Percentiles rank a stretch among this genome's conserved stretches.
Conservation (phyloP, 2,329 filamentous ascomycete genomes). For the Hypoxylon sp. region DNA sequence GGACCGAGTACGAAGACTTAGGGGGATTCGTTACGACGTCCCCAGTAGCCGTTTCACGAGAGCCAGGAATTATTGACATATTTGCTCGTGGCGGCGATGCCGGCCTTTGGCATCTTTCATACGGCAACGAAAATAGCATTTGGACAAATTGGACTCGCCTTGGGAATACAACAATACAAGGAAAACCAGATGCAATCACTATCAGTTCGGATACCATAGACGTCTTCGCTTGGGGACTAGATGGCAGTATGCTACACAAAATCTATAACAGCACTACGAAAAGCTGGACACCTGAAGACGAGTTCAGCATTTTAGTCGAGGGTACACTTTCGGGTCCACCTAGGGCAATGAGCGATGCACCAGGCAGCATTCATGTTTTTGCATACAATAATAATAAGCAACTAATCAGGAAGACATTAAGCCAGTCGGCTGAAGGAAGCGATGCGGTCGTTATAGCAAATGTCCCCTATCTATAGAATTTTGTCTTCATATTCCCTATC, state of each 20-base stretch:
- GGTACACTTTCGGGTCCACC: slow-evolving; percentile 13
- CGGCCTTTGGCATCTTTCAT: slow-evolving; percentile 16
- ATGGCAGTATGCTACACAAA: slow-evolving; percentile 14
- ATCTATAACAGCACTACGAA: slow-evolving; percentile 4
- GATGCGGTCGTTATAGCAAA: neutral
- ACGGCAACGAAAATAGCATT: slow-evolving; percentile 2
- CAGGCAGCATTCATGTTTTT: slow-evolving; percentile 12
- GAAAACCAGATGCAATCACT: slow-evolving; percentile 14
- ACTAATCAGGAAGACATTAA: slow-evolving; percentile 13
- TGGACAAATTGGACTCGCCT: slow-evolving; percentile 16
- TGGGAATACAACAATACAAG: slow-evolving; percentile 6
- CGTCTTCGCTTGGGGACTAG: slow-evolving; percentile 16
- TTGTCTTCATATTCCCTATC: too few species aligned
- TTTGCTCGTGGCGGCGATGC: slow-evolving; percentile 15
- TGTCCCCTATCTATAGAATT: too few species aligned
- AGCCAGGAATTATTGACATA: slow-evolving; percentile 13
- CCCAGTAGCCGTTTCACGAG: slow-evolving; percentile 15
- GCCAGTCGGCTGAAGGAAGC: neutral
- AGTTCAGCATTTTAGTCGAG: neutral
- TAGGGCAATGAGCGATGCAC: slow-evolving; percentile 8
- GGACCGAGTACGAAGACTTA: slow-evolving; percentile 15
- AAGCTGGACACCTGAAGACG: slow-evolving; percentile 15
- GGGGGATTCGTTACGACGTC: slow-evolving; percentile 12
- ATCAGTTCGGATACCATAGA: slow-evolving; percentile 6
- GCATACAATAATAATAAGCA: slow-evolving; percentile 2